Conservation (phyloP, 2,329 filamentous ascomycete species). For the Xylariales sp. region DNA sequence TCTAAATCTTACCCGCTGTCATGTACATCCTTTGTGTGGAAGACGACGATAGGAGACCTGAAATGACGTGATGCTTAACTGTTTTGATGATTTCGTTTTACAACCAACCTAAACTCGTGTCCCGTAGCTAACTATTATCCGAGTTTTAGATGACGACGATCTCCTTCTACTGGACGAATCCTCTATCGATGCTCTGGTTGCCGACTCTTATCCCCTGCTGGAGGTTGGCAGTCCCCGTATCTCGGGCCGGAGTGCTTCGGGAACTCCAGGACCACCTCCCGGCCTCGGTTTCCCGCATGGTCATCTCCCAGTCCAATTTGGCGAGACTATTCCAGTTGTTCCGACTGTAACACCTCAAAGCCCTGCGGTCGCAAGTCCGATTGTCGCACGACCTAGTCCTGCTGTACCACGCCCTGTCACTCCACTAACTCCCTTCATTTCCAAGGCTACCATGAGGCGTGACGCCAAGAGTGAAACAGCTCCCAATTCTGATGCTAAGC, state of each 20-base stretch:
- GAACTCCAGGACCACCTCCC: conserved; percentile 39
- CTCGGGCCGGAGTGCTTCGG: conserved; percentile 13
- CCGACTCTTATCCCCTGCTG: conserved; percentile 39
- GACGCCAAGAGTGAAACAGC: conserved; percentile 14
- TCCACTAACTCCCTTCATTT: conserved; percentile 22
- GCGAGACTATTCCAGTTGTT: conserved; percentile 12
- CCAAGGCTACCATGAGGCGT: conserved; percentile 19
- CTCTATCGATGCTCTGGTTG: conserved; percentile 66
- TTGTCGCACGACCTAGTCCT: too few relatives aligned
- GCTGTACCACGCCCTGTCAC: conserved; percentile 27
- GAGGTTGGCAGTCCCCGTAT: conserved; percentile 5
- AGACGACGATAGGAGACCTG: conserved; percentile 59
- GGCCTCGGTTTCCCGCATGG: conserved; percentile 36
- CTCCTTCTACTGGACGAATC: conserved; percentile 56
- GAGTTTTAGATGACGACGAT: conserved; percentile 53
- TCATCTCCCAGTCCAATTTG: conserved; percentile 23
- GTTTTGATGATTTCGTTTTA: conserved; percentile 23
- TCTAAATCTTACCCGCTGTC: conserved; percentile 30
- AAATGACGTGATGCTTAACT: conserved; percentile 45
- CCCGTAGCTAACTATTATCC: conserved; percentile 24
- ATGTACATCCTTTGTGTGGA: conserved; percentile 39
- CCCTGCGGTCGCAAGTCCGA: conserved; percentile 13
- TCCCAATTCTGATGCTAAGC: conserved; percentile 29
- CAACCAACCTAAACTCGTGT: conserved; percentile 14
- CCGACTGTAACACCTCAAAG: conserved; percentile 15